These are phyloP conservation scores for Striga hermonthica DNA, from an alignment of 305 asterid species.

Conservation along the genomic window DNA sequence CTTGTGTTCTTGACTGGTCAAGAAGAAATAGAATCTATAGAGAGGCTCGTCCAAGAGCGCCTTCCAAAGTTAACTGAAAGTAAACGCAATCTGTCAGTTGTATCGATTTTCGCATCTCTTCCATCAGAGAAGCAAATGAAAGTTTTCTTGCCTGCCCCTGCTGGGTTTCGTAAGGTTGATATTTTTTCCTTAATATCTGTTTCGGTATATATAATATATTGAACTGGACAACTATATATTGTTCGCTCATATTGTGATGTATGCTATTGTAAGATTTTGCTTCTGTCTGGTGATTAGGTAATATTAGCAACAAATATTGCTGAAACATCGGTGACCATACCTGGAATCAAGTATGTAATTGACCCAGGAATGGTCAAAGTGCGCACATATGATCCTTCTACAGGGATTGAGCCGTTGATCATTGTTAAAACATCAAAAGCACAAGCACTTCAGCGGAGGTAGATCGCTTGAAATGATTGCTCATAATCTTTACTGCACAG, in stretches of 20 bases:
- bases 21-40: constrained; percentile 95
- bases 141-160: constrained; percentile 72
- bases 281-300: constrained; percentile 47
- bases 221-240: background rate
- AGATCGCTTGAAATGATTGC: constrained; percentile 23
- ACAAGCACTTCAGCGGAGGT: constrained; percentile 98
- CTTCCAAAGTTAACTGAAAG: constrained; percentile 68
- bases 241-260: background rate
- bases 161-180: constrained; percentile 87
- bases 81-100: constrained; percentile 59
- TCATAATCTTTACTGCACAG: background rate
- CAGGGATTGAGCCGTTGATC: constrained; percentile 87
- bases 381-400: constrained; percentile 74
- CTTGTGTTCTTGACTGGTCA: constrained; percentile 98
- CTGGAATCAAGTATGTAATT: constrained; percentile 94
- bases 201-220: constrained; percentile 6
- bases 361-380: constrained; percentile 98
- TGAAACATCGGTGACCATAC: constrained; percentile 96
- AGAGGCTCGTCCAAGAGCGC: constrained; percentile 79
- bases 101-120: constrained; percentile 88
- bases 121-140: constrained; percentile 97
- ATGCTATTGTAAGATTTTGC: background rate
- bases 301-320: constrained; percentile 96
- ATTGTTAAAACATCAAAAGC: constrained; percentile 93
- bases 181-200: constrained; percentile 25